A percentile compares a stretch with the other conserved stretches of the same genome.
These are phyloP conservation scores for Teratosphaeria pseudoeucalypti DNA, from an alignment of 2,329 filamentous ascomycete species.

Conservation along the genomic window DNA sequence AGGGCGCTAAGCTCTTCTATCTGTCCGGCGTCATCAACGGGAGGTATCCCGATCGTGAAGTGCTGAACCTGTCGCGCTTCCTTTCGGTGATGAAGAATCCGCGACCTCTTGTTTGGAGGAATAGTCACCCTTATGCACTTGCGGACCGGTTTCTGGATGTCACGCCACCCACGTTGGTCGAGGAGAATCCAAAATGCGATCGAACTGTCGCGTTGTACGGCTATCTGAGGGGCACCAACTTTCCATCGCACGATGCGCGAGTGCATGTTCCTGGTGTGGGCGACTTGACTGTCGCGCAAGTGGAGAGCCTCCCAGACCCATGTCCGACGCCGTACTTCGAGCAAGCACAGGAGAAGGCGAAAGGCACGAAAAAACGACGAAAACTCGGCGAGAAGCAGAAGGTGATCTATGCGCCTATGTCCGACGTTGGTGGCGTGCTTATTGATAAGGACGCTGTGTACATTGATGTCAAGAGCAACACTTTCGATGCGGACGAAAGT, in stretches of 20 bases:
- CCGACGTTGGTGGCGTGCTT: slow-evolving; percentile 87
- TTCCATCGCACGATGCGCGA: slow-evolving; percentile 70
- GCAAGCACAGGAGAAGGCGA: slow-evolving; percentile 71
- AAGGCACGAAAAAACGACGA: slow-evolving; percentile 69
- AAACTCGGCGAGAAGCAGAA: slow-evolving; percentile 94
- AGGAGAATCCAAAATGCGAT: slow-evolving; percentile 81
- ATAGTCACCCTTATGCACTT: slow-evolving; percentile 86
- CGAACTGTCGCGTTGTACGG: slow-evolving; percentile 84
- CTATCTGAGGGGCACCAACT: slow-evolving; percentile 90
- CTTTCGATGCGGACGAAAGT: slow-evolving; percentile 56
- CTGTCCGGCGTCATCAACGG: slow-evolving; percentile 94
- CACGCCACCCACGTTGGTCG: slow-evolving; percentile 83
- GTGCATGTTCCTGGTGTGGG: slow-evolving; percentile 90
- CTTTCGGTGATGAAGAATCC: slow-evolving; percentile 99
- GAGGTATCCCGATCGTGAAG: slow-evolving; percentile 88
- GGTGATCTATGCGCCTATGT: slow-evolving; percentile 93
- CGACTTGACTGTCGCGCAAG: slow-evolving; percentile 70
- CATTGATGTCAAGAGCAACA: slow-evolving; percentile 62
- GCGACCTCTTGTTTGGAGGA: slow-evolving; percentile 89
- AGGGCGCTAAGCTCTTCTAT: slow-evolving; percentile 94
- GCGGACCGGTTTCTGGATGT: slow-evolving; percentile 93
- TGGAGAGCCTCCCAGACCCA: slow-evolving; percentile 84
- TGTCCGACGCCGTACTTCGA: slow-evolving; percentile 91
- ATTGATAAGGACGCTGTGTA: slow-evolving; percentile 97
- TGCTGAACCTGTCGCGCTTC: slow-evolving; percentile 91